These are phyloP conservation scores for Lactifluus rugatus DNA, from an alignment of 768 basidiomycete species.

Conservation along the genomic window DNA sequence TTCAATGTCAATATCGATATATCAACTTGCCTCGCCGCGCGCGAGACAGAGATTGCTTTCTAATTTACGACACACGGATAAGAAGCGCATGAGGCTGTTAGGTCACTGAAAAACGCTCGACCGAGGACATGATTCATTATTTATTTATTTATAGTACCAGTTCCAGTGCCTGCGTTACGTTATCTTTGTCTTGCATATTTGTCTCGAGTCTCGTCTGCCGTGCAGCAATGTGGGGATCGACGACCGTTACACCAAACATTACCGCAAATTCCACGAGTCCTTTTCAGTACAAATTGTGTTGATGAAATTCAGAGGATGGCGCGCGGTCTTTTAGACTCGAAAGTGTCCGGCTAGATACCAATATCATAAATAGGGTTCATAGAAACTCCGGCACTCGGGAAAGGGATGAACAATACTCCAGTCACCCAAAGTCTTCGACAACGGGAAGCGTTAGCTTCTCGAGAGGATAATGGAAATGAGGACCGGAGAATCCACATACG, in stretches of 20 bases:
- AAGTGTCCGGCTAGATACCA: not conserved
- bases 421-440: constrained; percentile 2
- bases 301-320: not conserved
- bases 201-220: not conserved
- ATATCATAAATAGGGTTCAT: constrained; percentile 5
- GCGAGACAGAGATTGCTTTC: not conserved
- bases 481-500: constrained; percentile 12
- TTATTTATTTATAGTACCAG: not conserved
- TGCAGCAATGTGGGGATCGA: not conserved
- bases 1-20: not conserved
- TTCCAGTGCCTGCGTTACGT: not conserved
- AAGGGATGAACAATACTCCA: not conserved
- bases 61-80: not conserved
- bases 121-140: not conserved
- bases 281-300: too few relatives aligned
- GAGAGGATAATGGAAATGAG: constrained; percentile 2
- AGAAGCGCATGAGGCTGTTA: not conserved
- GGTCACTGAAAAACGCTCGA: not conserved
- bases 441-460: not conserved
- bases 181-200: not conserved
- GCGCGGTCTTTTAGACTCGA: constrained; percentile 22
- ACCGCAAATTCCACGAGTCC: not conserved
- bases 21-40: not conserved
- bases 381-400: not conserved
- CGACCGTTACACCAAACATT: not conserved